Base-by-base conservation (phyloP, 805 yeast species). In the Candida nonsorbophila region DNA sequence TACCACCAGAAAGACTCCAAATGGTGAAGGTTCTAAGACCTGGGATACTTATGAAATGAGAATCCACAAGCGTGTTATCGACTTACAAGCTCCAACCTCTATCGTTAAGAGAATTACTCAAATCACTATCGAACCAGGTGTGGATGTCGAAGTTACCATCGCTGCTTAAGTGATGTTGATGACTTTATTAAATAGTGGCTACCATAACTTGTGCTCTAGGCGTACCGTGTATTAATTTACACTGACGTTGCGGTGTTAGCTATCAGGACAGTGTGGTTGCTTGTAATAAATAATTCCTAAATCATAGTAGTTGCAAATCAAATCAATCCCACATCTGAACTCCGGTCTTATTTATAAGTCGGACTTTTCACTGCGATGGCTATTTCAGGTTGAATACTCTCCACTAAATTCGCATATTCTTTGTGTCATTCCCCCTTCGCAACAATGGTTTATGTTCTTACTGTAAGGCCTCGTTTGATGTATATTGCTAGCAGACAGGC, bases 11-110 rank as follows among this genome's bases (percentile, higher is more conserved):
- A 92, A 92, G 88, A 84, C 98, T 65, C 99, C 99, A 63, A 94
- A 94, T 72, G 99, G 99, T 92, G 97, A 92, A 79, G 99, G 99
- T 92, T 92, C 98, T 57, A 92, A 92, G 90, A 92, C 99, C 60
- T 92, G 97, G 97, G 99, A 92, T 69, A 76, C 94, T 58, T 92
- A 80, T 72, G 98, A 92, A 79, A 84, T 92, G 95, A 90, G 97
- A 84, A 87, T 92, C 79, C 98, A 92, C 95, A 92, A 92, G 94
- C 88, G 99, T 76, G 83, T 86, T 71, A 86, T 92, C 62, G 96
- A 88, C 76, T 79, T 92, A 69, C 90, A 84, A 73, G 95, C 97
- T 50, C 95, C 97, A 70, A 85, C 95, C 62, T 72, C 76, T 47
- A 69, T 79, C 51, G 95, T 90, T 70, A 87, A 84, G 84, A 84